Conservation (phyloP, 2,329 filamentous ascomycete species). For the Botrytis paeoniae region DNA sequence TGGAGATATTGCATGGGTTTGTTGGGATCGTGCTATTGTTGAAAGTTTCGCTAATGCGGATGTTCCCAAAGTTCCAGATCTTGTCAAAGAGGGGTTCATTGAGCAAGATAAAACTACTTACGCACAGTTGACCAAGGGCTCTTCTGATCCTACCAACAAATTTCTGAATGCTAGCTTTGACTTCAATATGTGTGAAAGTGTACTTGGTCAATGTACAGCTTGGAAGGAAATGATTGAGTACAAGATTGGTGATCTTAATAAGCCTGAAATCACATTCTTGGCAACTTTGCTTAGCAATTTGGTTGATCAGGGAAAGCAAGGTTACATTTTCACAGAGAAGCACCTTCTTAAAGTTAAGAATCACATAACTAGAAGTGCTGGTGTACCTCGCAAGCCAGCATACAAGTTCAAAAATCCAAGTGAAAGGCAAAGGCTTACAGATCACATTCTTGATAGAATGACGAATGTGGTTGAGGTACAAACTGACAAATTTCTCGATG, state of each 20-base stretch:
- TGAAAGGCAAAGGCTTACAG: slow-evolving; percentile 19
- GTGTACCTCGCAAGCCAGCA: neutral
- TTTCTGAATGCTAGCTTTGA: slow-evolving; percentile 54
- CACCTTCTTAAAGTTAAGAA: slow-evolving; percentile 40
- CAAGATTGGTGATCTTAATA: slow-evolving; percentile 49
- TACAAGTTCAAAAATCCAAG: neutral
- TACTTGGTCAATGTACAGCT: slow-evolving; percentile 63
- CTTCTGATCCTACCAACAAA: slow-evolving; percentile 28
- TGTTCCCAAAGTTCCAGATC: slow-evolving; percentile 44
- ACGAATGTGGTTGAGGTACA: slow-evolving; percentile 53
- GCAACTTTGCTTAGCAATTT: slow-evolving; percentile 52
- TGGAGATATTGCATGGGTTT: slow-evolving; percentile 74
- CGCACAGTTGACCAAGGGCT: slow-evolving; percentile 23
- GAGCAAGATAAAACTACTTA: slow-evolving; percentile 46
- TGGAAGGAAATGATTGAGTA: slow-evolving; percentile 65
- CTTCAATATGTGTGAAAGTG: slow-evolving; percentile 55
- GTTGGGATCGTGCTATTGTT: slow-evolving; percentile 67
- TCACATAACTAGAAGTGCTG: neutral
- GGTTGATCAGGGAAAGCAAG: slow-evolving; percentile 58
- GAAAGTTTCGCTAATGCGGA: slow-evolving; percentile 62
- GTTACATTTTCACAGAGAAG: slow-evolving; percentile 46
- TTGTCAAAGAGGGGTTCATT: slow-evolving; percentile 50
- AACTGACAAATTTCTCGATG: slow-evolving; percentile 34
- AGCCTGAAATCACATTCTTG: slow-evolving; percentile 46
- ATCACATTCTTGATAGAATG: slow-evolving; percentile 61